Base-by-base conservation (phyloP, 345 rosid species). In the Raphanus raphanistrum region DNA sequence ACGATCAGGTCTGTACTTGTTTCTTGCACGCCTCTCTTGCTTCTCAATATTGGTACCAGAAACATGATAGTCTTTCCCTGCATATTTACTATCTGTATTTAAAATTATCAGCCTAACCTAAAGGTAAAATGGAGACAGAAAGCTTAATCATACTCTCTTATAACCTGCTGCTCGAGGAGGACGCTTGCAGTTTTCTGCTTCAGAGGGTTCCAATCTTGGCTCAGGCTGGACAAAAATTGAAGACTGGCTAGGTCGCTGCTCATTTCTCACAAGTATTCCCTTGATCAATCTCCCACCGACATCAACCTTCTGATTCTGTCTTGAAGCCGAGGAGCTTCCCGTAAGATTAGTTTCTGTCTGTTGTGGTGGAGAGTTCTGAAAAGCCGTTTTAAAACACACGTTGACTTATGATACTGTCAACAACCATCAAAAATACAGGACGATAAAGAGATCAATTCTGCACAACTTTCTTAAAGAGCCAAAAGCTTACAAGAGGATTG, bases 1-100 rank as follows among this genome's bases (percentile, higher is more conserved):
- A 73, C 88, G 94, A 86, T 88, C 94, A 71, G 88, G 92, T 68
- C 91, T 87, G 63, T 89, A 94, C 84, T 74, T 89, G 80, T 87
- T 85, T 79, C 87, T 83, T 17, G 79, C 71, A 48, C 65, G 85
- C 73, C 87, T 85, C 72, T 85, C 88, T 73, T 77, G 86, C 84
- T 83, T 89, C 79, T 83, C 88, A 79, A 61, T 63, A 28, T 27
- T 59, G 81, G 82, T 25, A 71, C 82, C 86, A 31, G 77, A 79
- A 67, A 80, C 86, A 76, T 80, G 80, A 28, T 66, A 57, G 17
- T 84, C 88, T 74, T 84, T 88, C 63, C 85, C 87, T 63, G 76
- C 71, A 80, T 69, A 79, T 83, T 79, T 83, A 75, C 77, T 86
- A 76, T 82, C 85, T 15, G 80, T 66, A 38, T 80, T 55, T 70